Evolutionary conservation across 805 yeast genomes (phyloP), one percentile per base, ranked within the genome.

Genomic region (Ogataea thermomethanolica): DNA sequence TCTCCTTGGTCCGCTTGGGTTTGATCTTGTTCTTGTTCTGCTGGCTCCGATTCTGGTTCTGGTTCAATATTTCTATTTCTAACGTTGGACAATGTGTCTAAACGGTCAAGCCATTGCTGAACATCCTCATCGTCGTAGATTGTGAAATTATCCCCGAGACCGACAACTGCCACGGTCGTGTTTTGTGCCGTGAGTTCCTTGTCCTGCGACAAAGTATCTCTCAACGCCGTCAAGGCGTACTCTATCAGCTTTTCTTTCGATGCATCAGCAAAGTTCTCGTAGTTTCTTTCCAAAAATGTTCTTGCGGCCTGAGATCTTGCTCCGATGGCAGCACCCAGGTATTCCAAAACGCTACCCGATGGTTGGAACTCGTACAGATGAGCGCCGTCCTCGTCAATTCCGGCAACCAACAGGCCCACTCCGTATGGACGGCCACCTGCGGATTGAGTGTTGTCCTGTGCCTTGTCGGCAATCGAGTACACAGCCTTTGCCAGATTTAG

Each of bases 281-380:
- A 73, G 51, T 83, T 82, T 59, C 96, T 81, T 66, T 93, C 99
- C 59, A 93, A 69, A 54, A 88, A 93, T 2, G 99, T 93, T 69
- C 95, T 80, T 11, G 96, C 97, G 36, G 98, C 98, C 67, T 93
- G 99, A 2, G 98, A 91, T 60, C 99, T 78, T 8, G 99, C 98
- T 33, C 99, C 99, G 57, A 93, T 88, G 26, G 99, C 95, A 9
- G 96, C 81, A 25, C 96, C 98, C 53, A 76, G 78, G 60, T 90
- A 85, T 64, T 93, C 98, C 55, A 89, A 71, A 15, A 84, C 93
- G 20, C 91, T 81, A 2, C 99, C 99, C 7, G 95, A 83, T 12
- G 99, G 99, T 61, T 86, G 91, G 66, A 93, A 93, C 69, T 93
- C 99, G 63, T 79, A 81, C 48, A 93, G 67, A 64, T 93, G 99